A percentile compares a stretch with the other conserved stretches of the same genome.
Evolutionary conservation across 306 rosid species (phyloP).

Genomic region (Pyrus communis): DNA sequence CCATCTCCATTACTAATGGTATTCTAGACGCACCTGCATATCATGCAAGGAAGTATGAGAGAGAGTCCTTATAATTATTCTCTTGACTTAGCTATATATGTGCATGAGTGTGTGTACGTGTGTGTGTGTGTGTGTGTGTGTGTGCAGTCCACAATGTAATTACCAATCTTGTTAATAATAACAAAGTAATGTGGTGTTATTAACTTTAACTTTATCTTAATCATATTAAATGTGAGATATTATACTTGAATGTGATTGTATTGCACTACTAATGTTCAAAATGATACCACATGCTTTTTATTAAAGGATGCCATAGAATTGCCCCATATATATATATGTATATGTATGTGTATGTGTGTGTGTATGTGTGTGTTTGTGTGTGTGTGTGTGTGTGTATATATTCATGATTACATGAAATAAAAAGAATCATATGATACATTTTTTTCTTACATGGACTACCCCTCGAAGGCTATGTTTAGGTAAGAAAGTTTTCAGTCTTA

Average conservation of each 20-base stretch:
- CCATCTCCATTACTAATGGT: constrained; percentile 52
- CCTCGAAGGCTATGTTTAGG: no score
- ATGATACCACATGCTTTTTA: not conserved
- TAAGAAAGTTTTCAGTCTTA: no score
- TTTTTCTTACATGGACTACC: not conserved
- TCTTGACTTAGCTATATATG: not conserved
- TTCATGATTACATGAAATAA: not conserved
- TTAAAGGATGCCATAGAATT: not conserved
- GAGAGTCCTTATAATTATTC: not conserved
- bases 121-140: not conserved
- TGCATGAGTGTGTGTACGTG: not conserved
- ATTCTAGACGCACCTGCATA: constrained; percentile 19
- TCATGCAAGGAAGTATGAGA: not conserved
- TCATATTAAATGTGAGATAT: no score
- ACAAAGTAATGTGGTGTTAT: not conserved
- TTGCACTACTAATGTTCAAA: not conserved
- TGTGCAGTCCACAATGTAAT: no score
- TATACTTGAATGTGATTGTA: not conserved
- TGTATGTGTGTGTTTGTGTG: no score
- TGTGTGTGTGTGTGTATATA: no score
- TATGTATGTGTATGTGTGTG: no score
- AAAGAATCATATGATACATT: not conserved
- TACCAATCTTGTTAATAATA: not conserved
- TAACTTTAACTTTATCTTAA: not conserved
- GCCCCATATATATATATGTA: not conserved